These are phyloP conservation scores for Drechslera avenae DNA, from an alignment of 2,329 filamentous ascomycete genomes.

Conservation along the genomic window DNA sequence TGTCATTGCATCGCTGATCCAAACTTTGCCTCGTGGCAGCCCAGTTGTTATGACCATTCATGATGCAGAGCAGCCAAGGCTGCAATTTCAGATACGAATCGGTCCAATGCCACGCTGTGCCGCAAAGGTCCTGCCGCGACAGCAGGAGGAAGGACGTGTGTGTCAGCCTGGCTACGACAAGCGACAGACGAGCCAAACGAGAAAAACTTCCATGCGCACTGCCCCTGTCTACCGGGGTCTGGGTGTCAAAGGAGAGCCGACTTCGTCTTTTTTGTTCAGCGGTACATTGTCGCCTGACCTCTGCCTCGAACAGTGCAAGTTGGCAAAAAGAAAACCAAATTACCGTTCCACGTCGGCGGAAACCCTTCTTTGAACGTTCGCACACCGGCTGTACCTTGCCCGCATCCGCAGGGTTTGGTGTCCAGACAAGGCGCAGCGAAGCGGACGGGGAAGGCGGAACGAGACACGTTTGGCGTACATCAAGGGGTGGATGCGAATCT, in stretches of 20 bases:
- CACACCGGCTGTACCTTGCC: conserved; percentile 27
- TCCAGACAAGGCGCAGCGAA: conserved; percentile 25
- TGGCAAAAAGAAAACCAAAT: conserved; percentile 8
- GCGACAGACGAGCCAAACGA: conserved; percentile 18
- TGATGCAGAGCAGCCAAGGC: conserved; percentile 4
- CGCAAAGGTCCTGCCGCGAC: conserved; percentile 14
- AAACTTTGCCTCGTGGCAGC: conserved; percentile 19
- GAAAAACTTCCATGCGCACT: conserved; percentile 5
- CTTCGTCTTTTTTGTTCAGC: conserved; percentile 12
- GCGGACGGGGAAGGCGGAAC: conserved; percentile 40
- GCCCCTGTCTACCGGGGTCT: conserved; percentile 14
- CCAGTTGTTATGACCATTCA: conserved; percentile 20
- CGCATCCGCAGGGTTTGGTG: conserved; percentile 27
- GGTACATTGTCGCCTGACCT: conserved; percentile 16
- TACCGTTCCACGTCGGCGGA: conserved; percentile 20
- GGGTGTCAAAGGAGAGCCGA: conserved; percentile 16
- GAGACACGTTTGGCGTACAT: conserved; percentile 26
- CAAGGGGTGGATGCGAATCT: conserved; percentile 17
- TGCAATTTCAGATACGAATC: conserved; percentile 16
- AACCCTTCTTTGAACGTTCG: conserved; percentile 27
- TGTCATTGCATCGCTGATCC: conserved; percentile 16
- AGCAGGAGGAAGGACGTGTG: conserved; percentile 13
- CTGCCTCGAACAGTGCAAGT: conserved; percentile 8
- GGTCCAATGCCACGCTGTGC: conserved; percentile 15
- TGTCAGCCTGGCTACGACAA: conserved; percentile 10